A percentile compares a stretch with the other conserved stretches of the same genome.
Evolutionary conservation across 805 yeast genomes (phyloP).

Genomic region (Metschnikowia colocasiae): DNA sequence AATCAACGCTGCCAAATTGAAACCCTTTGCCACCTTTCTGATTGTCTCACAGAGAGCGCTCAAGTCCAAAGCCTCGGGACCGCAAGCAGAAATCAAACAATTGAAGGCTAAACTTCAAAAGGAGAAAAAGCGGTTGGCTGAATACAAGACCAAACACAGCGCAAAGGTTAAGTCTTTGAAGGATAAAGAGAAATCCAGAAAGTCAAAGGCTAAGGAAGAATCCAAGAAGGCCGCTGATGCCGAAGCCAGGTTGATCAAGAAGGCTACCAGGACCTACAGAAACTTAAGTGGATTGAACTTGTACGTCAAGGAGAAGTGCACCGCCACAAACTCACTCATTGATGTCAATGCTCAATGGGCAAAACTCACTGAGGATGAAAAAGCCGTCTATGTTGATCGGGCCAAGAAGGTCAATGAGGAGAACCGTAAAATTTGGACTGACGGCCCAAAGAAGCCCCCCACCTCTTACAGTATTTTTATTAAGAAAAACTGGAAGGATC

Average conservation of each 20-base stretch:
- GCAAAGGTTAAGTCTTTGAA: conserved; percentile 14
- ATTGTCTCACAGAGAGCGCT: conserved; percentile 4
- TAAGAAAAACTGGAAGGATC: conserved; percentile 26
- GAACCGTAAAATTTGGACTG: conserved; percentile 22
- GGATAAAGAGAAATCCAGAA: conserved; percentile 1
- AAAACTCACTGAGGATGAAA: conserved; percentile 26
- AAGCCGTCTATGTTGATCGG: conserved; percentile 21
- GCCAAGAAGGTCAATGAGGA: conserved; percentile 31
- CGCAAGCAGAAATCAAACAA: not conserved
- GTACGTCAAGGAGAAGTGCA: conserved; percentile 23
- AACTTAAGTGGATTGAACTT: conserved; percentile 23
- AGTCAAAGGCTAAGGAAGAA: conserved; percentile 11
- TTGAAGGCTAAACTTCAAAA: conserved; percentile 19
- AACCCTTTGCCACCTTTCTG: conserved; percentile 1
- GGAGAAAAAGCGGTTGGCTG: conserved; percentile 15
- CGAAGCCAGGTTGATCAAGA: conserved; percentile 10
- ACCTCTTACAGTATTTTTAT: conserved; percentile 30
- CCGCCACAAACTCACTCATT: conserved; percentile 14
- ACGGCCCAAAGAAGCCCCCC: conserved; percentile 35
- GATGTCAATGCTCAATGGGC: conserved; percentile 25
- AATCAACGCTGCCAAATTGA: not conserved
- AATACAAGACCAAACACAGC: conserved; percentile 11
- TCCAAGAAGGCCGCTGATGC: conserved; percentile 12
- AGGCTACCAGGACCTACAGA: conserved; percentile 26
- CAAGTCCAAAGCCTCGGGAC: not conserved